Evolutionary conservation across 805 yeast species (phyloP).

Genomic region (Maudiozyma turicensis): DNA sequence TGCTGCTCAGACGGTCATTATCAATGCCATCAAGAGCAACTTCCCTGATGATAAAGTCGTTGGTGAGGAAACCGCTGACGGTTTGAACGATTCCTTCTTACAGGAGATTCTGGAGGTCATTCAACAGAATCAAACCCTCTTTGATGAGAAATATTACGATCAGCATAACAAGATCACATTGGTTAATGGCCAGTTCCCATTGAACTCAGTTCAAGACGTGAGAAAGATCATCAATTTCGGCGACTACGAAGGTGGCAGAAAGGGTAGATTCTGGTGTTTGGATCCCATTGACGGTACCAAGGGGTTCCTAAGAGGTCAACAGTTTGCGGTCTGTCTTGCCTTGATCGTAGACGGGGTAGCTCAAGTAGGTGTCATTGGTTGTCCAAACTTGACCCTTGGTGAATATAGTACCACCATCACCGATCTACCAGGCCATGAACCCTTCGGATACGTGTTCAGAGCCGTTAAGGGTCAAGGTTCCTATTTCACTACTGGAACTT

Average conservation of each 20-base stretch:
- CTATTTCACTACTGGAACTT: slow-evolving; percentile 20
- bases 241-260: slow-evolving; percentile 63
- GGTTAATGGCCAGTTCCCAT: slow-evolving; percentile 18
- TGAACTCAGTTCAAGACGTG: slow-evolving; percentile 40
- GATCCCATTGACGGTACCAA: slow-evolving; percentile 98
- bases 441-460: slow-evolving; percentile 27
- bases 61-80: slow-evolving; percentile 85
- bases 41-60: slow-evolving; percentile 83
- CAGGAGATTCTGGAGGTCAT: slow-evolving; percentile 52
- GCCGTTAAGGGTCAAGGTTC: slow-evolving; percentile 30
- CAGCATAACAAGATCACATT: slow-evolving; percentile 14
- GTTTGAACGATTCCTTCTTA: slow-evolving; percentile 43
- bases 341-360: slow-evolving; percentile 78
- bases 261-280: slow-evolving; percentile 89
- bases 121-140: slow-evolving; percentile 36
- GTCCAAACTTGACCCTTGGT: slow-evolving; percentile 66
- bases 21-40: slow-evolving; percentile 65
- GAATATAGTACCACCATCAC: slow-evolving; percentile 28
- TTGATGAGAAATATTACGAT: slow-evolving; percentile 27
- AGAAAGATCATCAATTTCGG: slow-evolving; percentile 70
- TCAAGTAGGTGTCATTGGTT: slow-evolving; percentile 87
- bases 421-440: slow-evolving; percentile 28
- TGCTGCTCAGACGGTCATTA: slow-evolving; percentile 90
- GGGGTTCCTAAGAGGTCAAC: slow-evolving; percentile 93
- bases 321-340: slow-evolving; percentile 92